Base-by-base conservation (phyloP, 768 basidiomycete species). In the Amanita brunnescens region DNA sequence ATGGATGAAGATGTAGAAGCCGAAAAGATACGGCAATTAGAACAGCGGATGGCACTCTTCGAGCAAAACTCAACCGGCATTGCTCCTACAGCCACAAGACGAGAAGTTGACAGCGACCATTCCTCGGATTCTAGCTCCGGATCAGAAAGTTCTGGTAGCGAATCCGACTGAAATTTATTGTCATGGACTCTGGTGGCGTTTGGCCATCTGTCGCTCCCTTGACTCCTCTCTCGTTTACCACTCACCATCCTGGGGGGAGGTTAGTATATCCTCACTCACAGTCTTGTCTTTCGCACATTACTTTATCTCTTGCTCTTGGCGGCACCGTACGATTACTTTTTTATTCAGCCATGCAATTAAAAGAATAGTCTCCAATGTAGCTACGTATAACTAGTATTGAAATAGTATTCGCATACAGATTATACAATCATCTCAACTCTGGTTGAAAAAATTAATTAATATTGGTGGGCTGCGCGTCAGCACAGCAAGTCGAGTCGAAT, bases 1-100 rank as follows among this genome's bases (percentile, higher is more conserved):
- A 94, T 97, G 89, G 92, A 97, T 63, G 93, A 98, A 70, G 89
- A 91, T 57, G 87, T 86, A 30, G 95, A 99, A 70, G 87, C 90
- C 6, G 92, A 91, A 72, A 91, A 94, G 74, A 99, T 99, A 62
- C 80, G 87, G 46, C 77, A 81, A 65, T 76, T 99, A 38, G 95
- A 99, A 68, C 84, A 84, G 59, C 83, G 91, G 55, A 84, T 97
- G 73, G 76, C 79, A 24, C 76, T 89, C 26, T 94, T 98, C 64
- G 86, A 92, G 47, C 73, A 80, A 54, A 74, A 69, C 35, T 5
- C 47, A 14, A 14, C 47, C 44, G 71, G 66, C 35, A 61, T 65
- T 8, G 54, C 64, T 16, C 56, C 69, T 5, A 59, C 67, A n/a
- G 61, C 66, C 13, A 57, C 74, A 13, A 67, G 70, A 33, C 62